These are phyloP conservation scores for Thinopyrum elongatum DNA, from an alignment of 176 grass and related monocot species.

Conservation along the genomic window DNA sequence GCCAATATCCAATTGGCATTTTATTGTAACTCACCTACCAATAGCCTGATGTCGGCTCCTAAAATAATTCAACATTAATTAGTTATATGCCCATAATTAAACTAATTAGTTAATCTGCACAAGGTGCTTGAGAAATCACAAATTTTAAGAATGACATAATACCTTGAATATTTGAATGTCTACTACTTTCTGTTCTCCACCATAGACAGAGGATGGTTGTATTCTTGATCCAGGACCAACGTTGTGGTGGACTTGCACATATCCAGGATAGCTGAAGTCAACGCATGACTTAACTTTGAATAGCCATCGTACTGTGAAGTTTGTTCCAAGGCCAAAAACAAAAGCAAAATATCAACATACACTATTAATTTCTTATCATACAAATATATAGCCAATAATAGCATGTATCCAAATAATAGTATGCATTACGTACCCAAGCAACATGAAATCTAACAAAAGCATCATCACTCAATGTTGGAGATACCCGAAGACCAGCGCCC, in stretches of 20 bases:
- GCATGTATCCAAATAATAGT: not conserved
- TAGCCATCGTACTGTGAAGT: not conserved
- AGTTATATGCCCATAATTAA: not conserved
- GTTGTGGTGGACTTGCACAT: conserved; percentile 23
- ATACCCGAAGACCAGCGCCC: not conserved
- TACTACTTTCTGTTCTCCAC: not conserved
- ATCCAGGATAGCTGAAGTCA: conserved; percentile 24
- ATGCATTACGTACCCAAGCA: conserved; percentile 13
- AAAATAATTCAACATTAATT: not conserved
- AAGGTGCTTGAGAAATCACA: not conserved
- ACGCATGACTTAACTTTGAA: not conserved
- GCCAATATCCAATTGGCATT: conserved; percentile 34
- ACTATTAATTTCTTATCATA: not conserved
- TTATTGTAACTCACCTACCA: conserved; percentile 7
- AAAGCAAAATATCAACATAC: not conserved
- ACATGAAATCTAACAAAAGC: conserved; percentile 4
- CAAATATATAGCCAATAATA: not conserved
- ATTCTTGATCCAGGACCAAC: not conserved
- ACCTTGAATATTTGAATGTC: conserved; percentile 14
- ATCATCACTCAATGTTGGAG: conserved; percentile 13
- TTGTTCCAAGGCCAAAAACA: not conserved
- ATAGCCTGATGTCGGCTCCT: conserved; percentile 7
- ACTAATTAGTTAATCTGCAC: not conserved
- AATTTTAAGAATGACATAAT: not conserved
- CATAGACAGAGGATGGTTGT: not conserved